A percentile compares a stretch with the other conserved stretches of the same genome.
Conservation (phyloP, 495 filamentous ascomycete genomes). For the Aeminium ludgeri region DNA sequence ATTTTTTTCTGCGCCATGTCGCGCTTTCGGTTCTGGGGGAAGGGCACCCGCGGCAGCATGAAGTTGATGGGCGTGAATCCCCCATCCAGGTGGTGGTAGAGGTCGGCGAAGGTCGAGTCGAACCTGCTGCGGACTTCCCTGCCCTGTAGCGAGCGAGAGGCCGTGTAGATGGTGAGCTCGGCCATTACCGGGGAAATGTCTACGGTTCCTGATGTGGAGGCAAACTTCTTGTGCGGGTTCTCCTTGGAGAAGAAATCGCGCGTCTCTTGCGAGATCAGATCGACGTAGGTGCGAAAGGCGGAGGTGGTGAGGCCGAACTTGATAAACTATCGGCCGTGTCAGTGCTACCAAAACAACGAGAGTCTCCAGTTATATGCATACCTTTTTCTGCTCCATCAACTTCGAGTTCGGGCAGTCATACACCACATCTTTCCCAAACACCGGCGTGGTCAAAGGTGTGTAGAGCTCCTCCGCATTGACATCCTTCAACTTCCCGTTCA, state of each 20-base stretch:
- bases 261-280: slow-evolving; percentile 37
- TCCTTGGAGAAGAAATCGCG: slow-evolving; percentile 29
- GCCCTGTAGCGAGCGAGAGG: slow-evolving; percentile 46
- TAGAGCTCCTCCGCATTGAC: slow-evolving; percentile 51
- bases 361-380: slow-evolving; percentile 13
- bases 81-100: slow-evolving; percentile 50
- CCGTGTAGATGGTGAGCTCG: slow-evolving; percentile 50
- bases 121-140: slow-evolving; percentile 46
- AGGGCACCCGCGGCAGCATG: slow-evolving; percentile 44
- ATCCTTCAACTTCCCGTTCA: slow-evolving; percentile 44
- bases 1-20: slow-evolving; percentile 41
- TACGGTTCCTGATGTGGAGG: slow-evolving; percentile 32
- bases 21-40: slow-evolving; percentile 44
- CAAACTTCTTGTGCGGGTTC: slow-evolving; percentile 26
- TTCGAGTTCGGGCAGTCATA: slow-evolving; percentile 51
- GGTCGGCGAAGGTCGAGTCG: slow-evolving; percentile 43
- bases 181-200: slow-evolving; percentile 39
- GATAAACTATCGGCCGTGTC: slow-evolving; percentile 34
- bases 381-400: slow-evolving; percentile 56
- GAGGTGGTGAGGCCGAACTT: slow-evolving; percentile 48
- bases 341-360: too few relatives aligned
- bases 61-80: slow-evolving; percentile 52
- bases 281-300: slow-evolving; percentile 45
- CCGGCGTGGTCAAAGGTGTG: slow-evolving; percentile 41
- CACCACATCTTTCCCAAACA: slow-evolving; percentile 47